Conservation (phyloP, 441 rosid genomes). For the Erodium chrysanthum region DNA sequence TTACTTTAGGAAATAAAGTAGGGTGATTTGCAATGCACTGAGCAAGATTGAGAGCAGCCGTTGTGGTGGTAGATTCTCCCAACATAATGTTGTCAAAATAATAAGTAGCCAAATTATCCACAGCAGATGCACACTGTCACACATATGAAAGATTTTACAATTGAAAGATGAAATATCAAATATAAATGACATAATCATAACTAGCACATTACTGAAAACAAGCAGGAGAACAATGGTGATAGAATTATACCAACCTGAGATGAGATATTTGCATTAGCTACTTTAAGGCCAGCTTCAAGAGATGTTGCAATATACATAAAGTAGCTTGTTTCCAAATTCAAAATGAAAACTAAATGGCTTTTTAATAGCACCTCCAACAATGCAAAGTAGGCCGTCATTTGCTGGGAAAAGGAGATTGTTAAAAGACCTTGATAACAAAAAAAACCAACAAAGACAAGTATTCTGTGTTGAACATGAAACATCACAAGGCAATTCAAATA, state of each 20-base stretch:
- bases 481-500: background rate
- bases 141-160: constrained; percentile 9
- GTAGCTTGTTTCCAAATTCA: constrained; percentile 74
- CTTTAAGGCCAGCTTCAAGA: constrained; percentile 96
- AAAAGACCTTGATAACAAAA: background rate
- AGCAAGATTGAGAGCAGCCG: constrained; percentile 64
- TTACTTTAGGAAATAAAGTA: constrained; percentile 86
- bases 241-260: constrained; percentile 56
- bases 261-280: constrained; percentile 75
- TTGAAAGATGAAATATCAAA: no score
- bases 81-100: constrained; percentile 87
- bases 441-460: background rate
- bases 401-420: constrained; percentile 42
- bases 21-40: constrained; percentile 85
- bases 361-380: constrained; percentile 85
- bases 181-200: background rate
- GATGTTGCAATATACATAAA: constrained; percentile 92
- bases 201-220: background rate
- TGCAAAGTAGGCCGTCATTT: constrained; percentile 86
- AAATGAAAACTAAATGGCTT: constrained; percentile 57
- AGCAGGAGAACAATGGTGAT: background rate
- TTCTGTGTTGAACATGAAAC: background rate
- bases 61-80: constrained; percentile 76
- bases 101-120: constrained; percentile 87
- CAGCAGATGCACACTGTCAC: constrained; percentile 88